Evolutionary conservation across 208 protist genomes (phyloP), one percentile per base, ranked within the genome.

Genomic region (Wallacemonas sp.): DNA sequence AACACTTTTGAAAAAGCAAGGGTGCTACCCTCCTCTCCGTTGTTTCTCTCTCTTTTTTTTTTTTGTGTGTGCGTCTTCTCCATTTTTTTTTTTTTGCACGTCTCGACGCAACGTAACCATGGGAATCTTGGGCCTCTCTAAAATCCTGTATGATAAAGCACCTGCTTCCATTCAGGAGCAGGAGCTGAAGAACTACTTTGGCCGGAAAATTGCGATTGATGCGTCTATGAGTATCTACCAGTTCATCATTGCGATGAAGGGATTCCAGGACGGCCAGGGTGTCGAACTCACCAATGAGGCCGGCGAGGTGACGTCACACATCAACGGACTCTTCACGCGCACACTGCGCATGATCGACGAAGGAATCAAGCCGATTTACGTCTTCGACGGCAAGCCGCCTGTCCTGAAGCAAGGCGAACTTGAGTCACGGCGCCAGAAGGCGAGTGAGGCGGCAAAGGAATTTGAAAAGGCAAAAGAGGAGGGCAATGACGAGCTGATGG

Each of bases 361-460:
- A 55, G 99, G 99, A 19, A 93, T 99, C 44, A 99, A 99, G 68
- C 98, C 98, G 32, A 90, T 99, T 49, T 99, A 98, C 67, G 99
- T 99, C 24, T 99, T 99, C 85, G 99, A 99, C 82, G 99, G 99
- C 34, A 98, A 98, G 71, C 92, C 99, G 19, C 99, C 99, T 9
- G 86, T 90, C 27, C 66, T 99, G 32, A 99, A 99, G 79, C 60
- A 69, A 23, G 88, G 80, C 6, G 96, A 98, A 80, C 79, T 99
- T 12, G 86, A 90, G 34, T 93, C 95, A 58, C 90, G 98, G 33
- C 81, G 70, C 12, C 96, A 98, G 77, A 89, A 82, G 56, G 86
- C 96, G 38, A 89, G 91, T 21, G 95, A 98, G 72, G 98, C 98
- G 23, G 67, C 97, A 56, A 84, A 85, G 39, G 65, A 93, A 61